Evolutionary conservation across 75 land plant genomes (phyloP), one percentile per base, ranked within the genome.

Genomic region (Azolla pinnata): DNA sequence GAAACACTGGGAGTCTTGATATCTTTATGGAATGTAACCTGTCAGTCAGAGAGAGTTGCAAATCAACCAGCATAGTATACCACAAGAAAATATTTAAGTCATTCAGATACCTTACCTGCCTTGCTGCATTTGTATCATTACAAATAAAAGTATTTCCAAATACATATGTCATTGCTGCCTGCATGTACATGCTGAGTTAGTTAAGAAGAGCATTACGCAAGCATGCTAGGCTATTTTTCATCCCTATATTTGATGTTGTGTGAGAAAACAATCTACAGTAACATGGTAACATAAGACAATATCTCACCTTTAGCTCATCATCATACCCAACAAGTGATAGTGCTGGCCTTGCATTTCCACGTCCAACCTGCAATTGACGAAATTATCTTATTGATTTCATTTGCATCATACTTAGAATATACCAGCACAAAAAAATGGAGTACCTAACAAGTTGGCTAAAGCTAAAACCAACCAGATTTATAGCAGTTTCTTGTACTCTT

Each of bases 81-180:
- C 24, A 54, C 17, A n/a, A 23, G 4, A 54, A 72, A 29, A 30
- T 1, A 51, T 4, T 49, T 21, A 18, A 40, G 29, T 12, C 23
- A 3, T 38, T n/a, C 28, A 51, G 50, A 29, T 23, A n/a, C 24
- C 26, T 17, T 66, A 95, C 99, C 99, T 90, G 77, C 67, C 79
- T 83, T 56, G 97, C 99, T 59, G 84, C 85, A 61, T 86, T 79
- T 45, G 31, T 75, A 29, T 35, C 79, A 51, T 66, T 69, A 67
- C 99, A 95, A 63, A 95, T 88, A 70, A 95, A 95, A 12, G 90
- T 86, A 31, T 88, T 73, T 28, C 99, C 99, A 80, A 95, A 95
- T 4, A 89, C 91, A 76, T 81, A 95, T 29, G 81, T 75, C 91
- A 95, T 95, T 16, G 99, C 99, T 64, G 67, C 81, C 99, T 95